Evolutionary conservation across 257 asterid genomes (phyloP).

Genomic region (Solanum etuberosum): DNA sequence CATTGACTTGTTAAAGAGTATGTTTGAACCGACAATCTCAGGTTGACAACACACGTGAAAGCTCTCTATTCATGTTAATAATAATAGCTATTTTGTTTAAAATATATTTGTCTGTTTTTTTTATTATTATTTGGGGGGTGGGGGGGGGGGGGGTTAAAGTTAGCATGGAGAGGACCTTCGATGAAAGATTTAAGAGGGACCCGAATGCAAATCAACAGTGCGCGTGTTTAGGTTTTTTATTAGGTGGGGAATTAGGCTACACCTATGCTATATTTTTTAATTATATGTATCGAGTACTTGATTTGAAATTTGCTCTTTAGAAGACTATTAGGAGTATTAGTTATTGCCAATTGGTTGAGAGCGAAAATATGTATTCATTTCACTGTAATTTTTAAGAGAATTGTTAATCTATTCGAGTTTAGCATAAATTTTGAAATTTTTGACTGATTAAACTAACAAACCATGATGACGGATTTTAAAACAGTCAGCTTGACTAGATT

Average conservation of each 20-base stretch:
- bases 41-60: slow-evolving; percentile 59
- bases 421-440: too few relatives aligned
- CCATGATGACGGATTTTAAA: too few relatives aligned
- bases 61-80: not conserved
- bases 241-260: not conserved
- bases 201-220: not conserved
- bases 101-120: not conserved
- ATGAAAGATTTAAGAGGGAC: not conserved
- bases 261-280: not conserved
- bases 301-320: not conserved
- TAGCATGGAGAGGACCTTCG: not conserved
- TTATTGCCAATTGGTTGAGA: not conserved
- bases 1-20: slow-evolving; percentile 29
- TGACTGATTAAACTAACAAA: too few relatives aligned
- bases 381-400: too few relatives aligned
- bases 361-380: not conserved
- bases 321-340: not conserved
- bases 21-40: slow-evolving; percentile 51
- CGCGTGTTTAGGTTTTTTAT: not conserved
- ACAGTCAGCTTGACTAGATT: not conserved
- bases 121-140: too few relatives aligned
- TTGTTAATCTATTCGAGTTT: too few relatives aligned
- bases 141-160: too few relatives aligned
- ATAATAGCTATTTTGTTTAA: not conserved
- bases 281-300: not conserved